Evolutionary conservation across 768 basidiomycete species (phyloP).

Genomic region (Leccinum subgranulosum): DNA sequence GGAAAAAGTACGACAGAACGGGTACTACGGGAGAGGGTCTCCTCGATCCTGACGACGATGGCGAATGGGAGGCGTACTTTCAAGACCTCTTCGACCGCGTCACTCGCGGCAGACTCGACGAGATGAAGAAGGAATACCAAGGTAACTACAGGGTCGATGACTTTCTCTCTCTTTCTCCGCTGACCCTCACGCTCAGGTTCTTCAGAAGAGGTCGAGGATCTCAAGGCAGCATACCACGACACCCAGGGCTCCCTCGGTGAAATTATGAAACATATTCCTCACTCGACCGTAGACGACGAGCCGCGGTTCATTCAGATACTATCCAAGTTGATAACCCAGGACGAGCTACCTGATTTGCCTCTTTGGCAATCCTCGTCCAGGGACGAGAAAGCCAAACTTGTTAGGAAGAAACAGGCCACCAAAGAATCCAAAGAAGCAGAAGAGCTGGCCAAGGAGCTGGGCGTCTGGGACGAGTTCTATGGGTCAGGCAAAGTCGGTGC

Average conservation of each 20-base stretch:
- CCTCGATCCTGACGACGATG: slow-evolving; percentile 69
- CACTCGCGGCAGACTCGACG: slow-evolving; percentile 82
- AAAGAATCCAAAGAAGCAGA: slow-evolving; percentile 87
- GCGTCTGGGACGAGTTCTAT: slow-evolving; percentile 94
- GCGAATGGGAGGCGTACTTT: slow-evolving; percentile 93
- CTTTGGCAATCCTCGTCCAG: slow-evolving; percentile 70
- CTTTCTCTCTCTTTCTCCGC: not conserved
- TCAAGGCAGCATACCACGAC: slow-evolving; percentile 70
- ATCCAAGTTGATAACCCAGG: slow-evolving; percentile 60
- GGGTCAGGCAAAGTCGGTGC: slow-evolving; percentile 68
- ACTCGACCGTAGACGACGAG: slow-evolving; percentile 83
- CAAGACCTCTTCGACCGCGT: slow-evolving; percentile 85
- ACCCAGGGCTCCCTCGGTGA: slow-evolving; percentile 71
- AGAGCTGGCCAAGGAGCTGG: slow-evolving; percentile 77
- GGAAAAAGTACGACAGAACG: slow-evolving; percentile 77
- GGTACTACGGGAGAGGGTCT: slow-evolving; percentile 83
- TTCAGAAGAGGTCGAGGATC: slow-evolving; percentile 76
- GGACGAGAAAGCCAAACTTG: slow-evolving; percentile 76
- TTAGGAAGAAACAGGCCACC: slow-evolving; percentile 67
- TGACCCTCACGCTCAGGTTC: slow-evolving; percentile 55
- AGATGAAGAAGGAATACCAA: slow-evolving; percentile 94
- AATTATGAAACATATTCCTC: slow-evolving; percentile 85
- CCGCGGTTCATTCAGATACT: slow-evolving; percentile 72
- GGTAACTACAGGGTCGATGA: slow-evolving; percentile 36
- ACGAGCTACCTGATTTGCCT: slow-evolving; percentile 51